Base-by-base conservation (phyloP, 2,329 filamentous ascomycete species). In the Rhinocladiella similis region DNA sequence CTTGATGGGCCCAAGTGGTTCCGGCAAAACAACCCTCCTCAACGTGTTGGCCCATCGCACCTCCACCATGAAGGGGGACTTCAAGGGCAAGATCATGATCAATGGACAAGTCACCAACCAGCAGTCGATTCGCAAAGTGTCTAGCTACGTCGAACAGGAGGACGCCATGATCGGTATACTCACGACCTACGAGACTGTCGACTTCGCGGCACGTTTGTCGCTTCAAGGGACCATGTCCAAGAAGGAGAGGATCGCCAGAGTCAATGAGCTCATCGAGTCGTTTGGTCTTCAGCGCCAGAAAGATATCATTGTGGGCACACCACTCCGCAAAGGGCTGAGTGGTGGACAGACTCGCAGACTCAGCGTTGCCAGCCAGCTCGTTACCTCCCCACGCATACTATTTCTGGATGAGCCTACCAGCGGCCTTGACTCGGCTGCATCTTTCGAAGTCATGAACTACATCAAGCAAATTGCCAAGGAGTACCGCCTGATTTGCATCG, bases 331-430 rank as follows among this genome's bases (percentile, higher is more conserved):
- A 72, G 91, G 91, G 13, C 85, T 96, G 56, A 90, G 87, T 60
- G 91, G 91, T 47, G 91, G 90, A 1, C 90, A 96, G 75, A 95
- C 94, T 77, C 81, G 89, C 38, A 81, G 91, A 50, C 80, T 93
- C 6, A 89, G 88, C 63, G 86, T 95, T 4, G 90, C 90, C 1
- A 89, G 87, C 59, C 89, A 91, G 67, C 80, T 96, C 35, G 89
- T 95, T 66, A 93, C 90, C 1, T 85, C 82, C 55, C 90, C 91
- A 0, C 89, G 87, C 70, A 85, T 95, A 6, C 71, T 96, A 20
- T 94, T 96, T 67, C 74, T 95, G 29, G 89, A 94, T 67, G 90
- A 94, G 71, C 90, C 90, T 1, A 96, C 90, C 0, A 91, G 87
- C 62, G 91, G 91, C 7, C 77, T 95, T 9, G 91, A 96, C 70